A percentile compares a stretch with the other conserved stretches of the same genome.
Conservation (phyloP, 2,329 filamentous ascomycete species). For the Akanthomyces muscarius region DNA sequence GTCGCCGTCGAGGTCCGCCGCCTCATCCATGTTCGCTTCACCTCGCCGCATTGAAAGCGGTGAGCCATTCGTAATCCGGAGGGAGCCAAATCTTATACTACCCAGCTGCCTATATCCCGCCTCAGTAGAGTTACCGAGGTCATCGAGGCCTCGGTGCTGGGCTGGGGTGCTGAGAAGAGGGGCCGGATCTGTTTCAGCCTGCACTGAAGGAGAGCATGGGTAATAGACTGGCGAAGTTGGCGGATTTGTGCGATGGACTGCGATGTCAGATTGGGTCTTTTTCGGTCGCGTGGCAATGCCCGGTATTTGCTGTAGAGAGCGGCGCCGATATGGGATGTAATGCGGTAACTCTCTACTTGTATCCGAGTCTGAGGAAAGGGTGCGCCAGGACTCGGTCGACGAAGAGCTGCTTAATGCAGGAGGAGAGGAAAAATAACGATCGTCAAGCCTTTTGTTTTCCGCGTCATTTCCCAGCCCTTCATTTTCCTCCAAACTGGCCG, state of each 20-base stretch:
- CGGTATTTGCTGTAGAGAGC: slow-evolving; percentile 8
- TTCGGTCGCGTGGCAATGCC: slow-evolving; percentile 10
- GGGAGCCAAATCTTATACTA: slow-evolving; percentile 57
- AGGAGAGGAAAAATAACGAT: neutral
- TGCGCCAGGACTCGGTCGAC: slow-evolving; percentile 10
- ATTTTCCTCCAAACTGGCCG: slow-evolving; percentile 2
- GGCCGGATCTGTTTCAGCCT: neutral
- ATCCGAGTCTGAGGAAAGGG: neutral
- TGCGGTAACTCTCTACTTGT: neutral
- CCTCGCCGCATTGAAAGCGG: slow-evolving; percentile 43
- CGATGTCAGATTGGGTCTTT: neutral
- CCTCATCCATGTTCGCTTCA: slow-evolving; percentile 20
- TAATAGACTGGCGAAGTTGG: neutral
- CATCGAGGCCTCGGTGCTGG: slow-evolving; percentile 16
- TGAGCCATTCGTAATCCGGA: slow-evolving; percentile 59
- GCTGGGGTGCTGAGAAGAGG: neutral
- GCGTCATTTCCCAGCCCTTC: slow-evolving; percentile 5
- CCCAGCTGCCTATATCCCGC: slow-evolving; percentile 57
- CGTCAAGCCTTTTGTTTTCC: neutral
- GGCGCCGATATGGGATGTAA: slow-evolving; percentile 10
- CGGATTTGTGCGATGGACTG: neutral
- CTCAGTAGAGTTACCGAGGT: slow-evolving; percentile 45
- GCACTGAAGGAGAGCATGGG: neutral
- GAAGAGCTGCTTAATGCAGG: slow-evolving; percentile 7
- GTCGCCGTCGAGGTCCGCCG: neutral